Percentiles rank a stretch among this genome's conserved stretches.
Conservation (phyloP, 2,329 filamentous ascomycete species). For the Leptosphaerulina australis region DNA sequence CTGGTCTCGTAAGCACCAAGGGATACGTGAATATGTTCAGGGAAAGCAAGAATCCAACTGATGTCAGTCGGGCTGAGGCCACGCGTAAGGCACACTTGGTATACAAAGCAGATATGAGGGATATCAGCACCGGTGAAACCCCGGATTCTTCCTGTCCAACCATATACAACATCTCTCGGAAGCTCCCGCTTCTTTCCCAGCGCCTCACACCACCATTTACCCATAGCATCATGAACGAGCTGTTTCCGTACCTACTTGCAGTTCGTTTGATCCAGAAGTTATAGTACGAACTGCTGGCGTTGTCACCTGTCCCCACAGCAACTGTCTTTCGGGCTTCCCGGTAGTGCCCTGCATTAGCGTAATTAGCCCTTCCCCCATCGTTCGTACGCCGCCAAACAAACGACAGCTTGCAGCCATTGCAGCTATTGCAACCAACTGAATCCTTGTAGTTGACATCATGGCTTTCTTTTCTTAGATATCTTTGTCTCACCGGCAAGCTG, state of each 20-base stretch:
- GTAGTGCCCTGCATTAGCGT: conserved; percentile 18
- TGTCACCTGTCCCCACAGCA: conserved; percentile 4
- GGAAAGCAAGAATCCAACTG: neutral
- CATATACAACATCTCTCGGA: neutral
- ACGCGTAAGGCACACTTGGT: conserved; percentile 3
- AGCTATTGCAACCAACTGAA: no score
- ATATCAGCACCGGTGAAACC: conserved; percentile 9
- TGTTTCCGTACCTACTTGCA: neutral
- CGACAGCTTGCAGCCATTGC: neutral
- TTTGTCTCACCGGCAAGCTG: neutral
- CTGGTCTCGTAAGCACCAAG: neutral
- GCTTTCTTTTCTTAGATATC: neutral
- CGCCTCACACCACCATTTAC: neutral
- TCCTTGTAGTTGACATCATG: conserved; percentile 9
- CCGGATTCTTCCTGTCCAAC: conserved; percentile 7
- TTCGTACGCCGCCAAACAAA: neutral
- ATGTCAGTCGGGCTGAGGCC: neutral
- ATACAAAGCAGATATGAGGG: neutral
- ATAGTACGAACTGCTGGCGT: conserved; percentile 1
- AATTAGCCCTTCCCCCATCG: conserved; percentile 5
- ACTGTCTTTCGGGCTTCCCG: conserved; percentile 9
- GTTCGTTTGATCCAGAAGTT: neutral
- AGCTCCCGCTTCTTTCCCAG: conserved; percentile 4
- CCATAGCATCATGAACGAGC: neutral
- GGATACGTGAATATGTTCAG: neutral